A percentile compares a stretch with the other conserved stretches of the same genome.
phyloP scores from a whole-genome alignment of 2,329 filamentous ascomycete genomes.

The Fusarium sp. region DNA sequence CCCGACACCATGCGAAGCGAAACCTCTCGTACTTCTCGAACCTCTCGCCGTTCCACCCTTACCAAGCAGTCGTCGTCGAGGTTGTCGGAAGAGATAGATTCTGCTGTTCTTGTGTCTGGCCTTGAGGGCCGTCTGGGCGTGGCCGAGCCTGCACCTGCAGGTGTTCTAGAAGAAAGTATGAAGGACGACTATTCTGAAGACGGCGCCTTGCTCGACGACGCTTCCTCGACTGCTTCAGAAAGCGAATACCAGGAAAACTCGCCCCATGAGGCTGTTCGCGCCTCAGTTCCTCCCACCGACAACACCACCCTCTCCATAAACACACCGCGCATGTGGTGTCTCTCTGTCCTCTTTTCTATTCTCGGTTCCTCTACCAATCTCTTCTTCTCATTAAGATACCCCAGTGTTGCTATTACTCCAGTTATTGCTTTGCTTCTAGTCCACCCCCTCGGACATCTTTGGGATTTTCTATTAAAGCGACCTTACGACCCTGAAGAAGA shows the following conservation, averaged over 20 bases:
- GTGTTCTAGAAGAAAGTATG: constrained; percentile 57
- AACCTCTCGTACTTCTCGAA: constrained; percentile 43
- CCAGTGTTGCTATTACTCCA: constrained; percentile 88
- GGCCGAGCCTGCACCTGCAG: constrained; percentile 60
- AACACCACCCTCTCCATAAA: constrained; percentile 84
- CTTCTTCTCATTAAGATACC: constrained; percentile 91
- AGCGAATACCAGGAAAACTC: constrained; percentile 74
- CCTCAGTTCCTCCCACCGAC: constrained; percentile 81
- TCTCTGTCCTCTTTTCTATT: constrained; percentile 84
- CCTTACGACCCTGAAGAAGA: constrained; percentile 62
- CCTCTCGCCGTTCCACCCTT: constrained; percentile 47
- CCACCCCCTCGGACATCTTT: constrained; percentile 83
- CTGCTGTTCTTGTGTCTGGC: constrained; percentile 63
- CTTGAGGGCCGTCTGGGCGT: constrained; percentile 65
- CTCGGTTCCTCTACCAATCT: constrained; percentile 86
- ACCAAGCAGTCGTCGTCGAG: constrained; percentile 50
- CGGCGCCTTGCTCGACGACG: constrained; percentile 51
- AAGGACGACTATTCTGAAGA: constrained; percentile 54
- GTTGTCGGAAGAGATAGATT: constrained; percentile 63
- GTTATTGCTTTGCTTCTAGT: constrained; percentile 89
- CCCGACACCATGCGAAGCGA: constrained; percentile 50
- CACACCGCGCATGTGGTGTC: constrained; percentile 87
- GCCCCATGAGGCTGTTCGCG: constrained; percentile 82
- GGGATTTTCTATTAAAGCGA: constrained; percentile 80
- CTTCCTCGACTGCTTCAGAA: constrained; percentile 57